A percentile compares a stretch with the other conserved stretches of the same genome.
Evolutionary conservation across 1,284 basidiomycete genomes (phyloP).

Genomic region (Tausonia pullulans): DNA sequence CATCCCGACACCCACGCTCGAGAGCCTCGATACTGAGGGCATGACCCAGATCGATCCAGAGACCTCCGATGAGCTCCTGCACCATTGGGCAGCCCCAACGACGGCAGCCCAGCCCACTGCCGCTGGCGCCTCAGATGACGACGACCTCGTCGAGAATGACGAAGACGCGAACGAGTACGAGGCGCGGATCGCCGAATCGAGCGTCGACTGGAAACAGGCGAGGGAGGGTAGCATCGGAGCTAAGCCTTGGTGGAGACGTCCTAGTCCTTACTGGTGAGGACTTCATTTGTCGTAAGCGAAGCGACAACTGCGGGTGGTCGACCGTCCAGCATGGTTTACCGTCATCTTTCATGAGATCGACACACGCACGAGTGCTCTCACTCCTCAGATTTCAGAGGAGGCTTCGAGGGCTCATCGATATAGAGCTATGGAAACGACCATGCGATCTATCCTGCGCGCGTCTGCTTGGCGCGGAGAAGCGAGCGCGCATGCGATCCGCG

Average conservation of each 20-base stretch:
- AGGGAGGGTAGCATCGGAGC: background rate
- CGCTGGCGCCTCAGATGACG: background rate
- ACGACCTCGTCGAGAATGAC: background rate
- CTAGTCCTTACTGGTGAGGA: conserved; percentile 9
- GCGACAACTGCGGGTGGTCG: too few relatives aligned
- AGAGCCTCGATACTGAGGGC: conserved; percentile 11
- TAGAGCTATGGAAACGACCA: too few relatives aligned
- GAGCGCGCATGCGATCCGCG: too few relatives aligned
- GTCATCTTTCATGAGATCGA: too few relatives aligned
- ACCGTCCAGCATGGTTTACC: too few relatives aligned
- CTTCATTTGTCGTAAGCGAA: background rate
- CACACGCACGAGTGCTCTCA: too few relatives aligned
- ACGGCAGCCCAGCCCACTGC: background rate
- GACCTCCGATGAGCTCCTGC: background rate
- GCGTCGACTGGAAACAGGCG: conserved; percentile 5
- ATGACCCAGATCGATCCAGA: conserved; percentile 1
- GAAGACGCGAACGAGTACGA: background rate
- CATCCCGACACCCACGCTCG: background rate
- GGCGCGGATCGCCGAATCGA: background rate
- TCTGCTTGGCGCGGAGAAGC: too few relatives aligned
- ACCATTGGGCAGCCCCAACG: background rate
- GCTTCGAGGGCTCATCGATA: too few relatives aligned
- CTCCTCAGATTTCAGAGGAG: too few relatives aligned
- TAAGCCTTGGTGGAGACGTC: conserved; percentile 6
- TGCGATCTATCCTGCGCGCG: too few relatives aligned